Percentiles rank a stretch among this genome's conserved stretches.
Evolutionary conservation across 2,329 filamentous ascomycete genomes (phyloP).

Genomic region (Paecilomyces formosus): DNA sequence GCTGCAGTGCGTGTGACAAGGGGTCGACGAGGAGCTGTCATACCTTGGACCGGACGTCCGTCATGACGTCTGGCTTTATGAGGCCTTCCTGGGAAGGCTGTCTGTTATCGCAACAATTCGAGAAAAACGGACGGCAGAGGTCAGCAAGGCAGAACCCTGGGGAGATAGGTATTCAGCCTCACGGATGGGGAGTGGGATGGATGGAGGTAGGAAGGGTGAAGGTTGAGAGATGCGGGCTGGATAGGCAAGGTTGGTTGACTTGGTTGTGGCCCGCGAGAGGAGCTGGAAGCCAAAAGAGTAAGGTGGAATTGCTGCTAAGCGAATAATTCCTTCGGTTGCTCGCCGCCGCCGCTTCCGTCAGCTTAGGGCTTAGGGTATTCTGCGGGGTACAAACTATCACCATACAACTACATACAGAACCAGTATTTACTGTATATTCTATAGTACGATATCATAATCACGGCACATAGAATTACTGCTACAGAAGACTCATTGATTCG

Average conservation of each 20-base stretch:
- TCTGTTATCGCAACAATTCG: conserved; percentile 42
- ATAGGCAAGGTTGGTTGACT: conserved; percentile 13
- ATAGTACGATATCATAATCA: too few species aligned
- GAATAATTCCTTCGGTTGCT: conserved; percentile 19
- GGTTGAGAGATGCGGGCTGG: neutral
- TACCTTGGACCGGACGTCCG: conserved; percentile 48
- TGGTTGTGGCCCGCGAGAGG: conserved; percentile 18
- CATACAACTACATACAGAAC: too few species aligned
- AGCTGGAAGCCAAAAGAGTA: conserved; percentile 20
- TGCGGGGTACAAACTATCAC: too few species aligned
- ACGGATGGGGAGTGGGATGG: conserved; percentile 8
- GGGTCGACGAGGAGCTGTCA: conserved; percentile 12
- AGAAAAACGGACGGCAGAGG: conserved; percentile 16
- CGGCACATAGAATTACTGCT: too few species aligned
- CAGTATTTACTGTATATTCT: too few species aligned
- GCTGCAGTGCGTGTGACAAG: conserved; percentile 1
- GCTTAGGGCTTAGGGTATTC: conserved; percentile 35
- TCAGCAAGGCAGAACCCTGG: conserved; percentile 29
- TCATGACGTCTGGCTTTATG: conserved; percentile 43
- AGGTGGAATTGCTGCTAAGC: conserved; percentile 31
- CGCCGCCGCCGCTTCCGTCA: conserved; percentile 8
- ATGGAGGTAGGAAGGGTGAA: conserved; percentile 8
- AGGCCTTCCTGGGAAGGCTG: conserved; percentile 46
- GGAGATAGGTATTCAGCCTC: conserved; percentile 21
- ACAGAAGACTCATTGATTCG: neutral